These are phyloP conservation scores for Termitomyces bulborhizus DNA, from an alignment of 768 basidiomycete species.

Conservation along the genomic window DNA sequence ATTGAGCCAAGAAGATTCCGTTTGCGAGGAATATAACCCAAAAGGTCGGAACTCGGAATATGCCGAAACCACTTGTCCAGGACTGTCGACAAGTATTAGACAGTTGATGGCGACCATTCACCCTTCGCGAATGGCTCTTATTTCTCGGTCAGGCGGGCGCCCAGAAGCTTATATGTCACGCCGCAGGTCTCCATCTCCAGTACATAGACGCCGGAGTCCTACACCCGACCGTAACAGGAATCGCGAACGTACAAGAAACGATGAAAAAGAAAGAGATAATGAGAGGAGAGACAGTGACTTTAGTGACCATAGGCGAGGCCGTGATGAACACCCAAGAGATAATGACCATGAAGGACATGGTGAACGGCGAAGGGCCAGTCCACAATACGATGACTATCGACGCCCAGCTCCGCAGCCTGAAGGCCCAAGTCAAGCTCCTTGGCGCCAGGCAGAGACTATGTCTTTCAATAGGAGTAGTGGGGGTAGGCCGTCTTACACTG, in stretches of 20 bases:
- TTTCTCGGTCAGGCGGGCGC: constrained; percentile 8
- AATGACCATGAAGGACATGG: constrained; percentile 5
- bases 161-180: constrained; percentile 3
- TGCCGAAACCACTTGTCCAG: background rate
- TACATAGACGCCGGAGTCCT: constrained; percentile 26
- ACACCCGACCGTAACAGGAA: constrained; percentile 26
- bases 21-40: background rate
- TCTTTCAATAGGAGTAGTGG: constrained; percentile 37
- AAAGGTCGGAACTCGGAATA: background rate
- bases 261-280: constrained; percentile 18
- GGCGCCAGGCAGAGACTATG: constrained; percentile 51
- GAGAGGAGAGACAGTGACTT: constrained; percentile 13
- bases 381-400: constrained; percentile 55
- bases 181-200: constrained; percentile 35
- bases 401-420: constrained; percentile 33
- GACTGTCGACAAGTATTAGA: background rate
- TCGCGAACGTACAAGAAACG: constrained; percentile 23
- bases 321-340: constrained; percentile 13
- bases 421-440: constrained; percentile 28
- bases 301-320: constrained; percentile 16
- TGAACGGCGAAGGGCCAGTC: constrained; percentile 39
- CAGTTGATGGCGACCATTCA: constrained; percentile 12
- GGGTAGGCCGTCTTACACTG: constrained; percentile 22
- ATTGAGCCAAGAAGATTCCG: no score
- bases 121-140: constrained; percentile 13